phyloP scores from a whole-genome alignment of 2,329 filamentous ascomycete species.

The Hypocreales sp. region DNA sequence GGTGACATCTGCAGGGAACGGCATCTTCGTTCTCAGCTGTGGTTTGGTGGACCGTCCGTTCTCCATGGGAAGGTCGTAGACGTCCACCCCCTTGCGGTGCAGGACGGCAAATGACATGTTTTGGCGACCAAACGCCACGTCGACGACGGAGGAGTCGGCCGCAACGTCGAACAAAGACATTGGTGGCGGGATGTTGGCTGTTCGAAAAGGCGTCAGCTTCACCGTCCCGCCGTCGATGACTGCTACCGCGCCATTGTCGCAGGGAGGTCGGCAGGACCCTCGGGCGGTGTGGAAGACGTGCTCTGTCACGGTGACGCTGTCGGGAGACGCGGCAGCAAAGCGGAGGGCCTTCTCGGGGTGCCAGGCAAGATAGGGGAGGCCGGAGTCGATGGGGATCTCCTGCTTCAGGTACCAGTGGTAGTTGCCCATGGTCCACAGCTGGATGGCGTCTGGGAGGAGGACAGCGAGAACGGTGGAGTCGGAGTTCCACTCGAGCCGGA shows the following conservation, averaged over 20 bases:
- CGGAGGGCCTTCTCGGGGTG: slow-evolving; percentile 72
- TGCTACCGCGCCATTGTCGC: slow-evolving; percentile 65
- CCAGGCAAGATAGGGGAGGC: slow-evolving; percentile 41
- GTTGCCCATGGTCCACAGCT: slow-evolving; percentile 94
- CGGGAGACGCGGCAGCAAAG: slow-evolving; percentile 38
- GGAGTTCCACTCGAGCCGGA: slow-evolving; percentile 70
- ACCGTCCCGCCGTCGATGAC: slow-evolving; percentile 70
- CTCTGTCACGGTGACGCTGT: slow-evolving; percentile 42
- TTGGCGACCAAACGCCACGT: slow-evolving; percentile 56
- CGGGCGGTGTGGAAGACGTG: slow-evolving; percentile 52
- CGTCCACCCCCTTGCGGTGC: slow-evolving; percentile 46
- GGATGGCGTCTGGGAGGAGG: slow-evolving; percentile 56
- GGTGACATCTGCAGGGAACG: too few species aligned
- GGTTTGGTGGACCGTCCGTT: slow-evolving; percentile 33
- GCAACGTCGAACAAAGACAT: slow-evolving; percentile 71
- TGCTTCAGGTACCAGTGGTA: slow-evolving; percentile 98
- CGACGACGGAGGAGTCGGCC: slow-evolving; percentile 46
- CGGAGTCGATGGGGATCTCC: slow-evolving; percentile 42
- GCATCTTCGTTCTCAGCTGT: slow-evolving; percentile 20
- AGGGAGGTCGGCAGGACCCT: slow-evolving; percentile 52
- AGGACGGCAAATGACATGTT: slow-evolving; percentile 57
- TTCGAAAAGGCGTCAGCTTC: slow-evolving; percentile 72
- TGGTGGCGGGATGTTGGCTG: slow-evolving; percentile 78
- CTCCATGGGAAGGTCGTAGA: slow-evolving; percentile 55
- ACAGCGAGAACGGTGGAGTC: slow-evolving; percentile 87